Conservation (phyloP, 495 filamentous ascomycete genomes). For the Tuber magnatum region DNA sequence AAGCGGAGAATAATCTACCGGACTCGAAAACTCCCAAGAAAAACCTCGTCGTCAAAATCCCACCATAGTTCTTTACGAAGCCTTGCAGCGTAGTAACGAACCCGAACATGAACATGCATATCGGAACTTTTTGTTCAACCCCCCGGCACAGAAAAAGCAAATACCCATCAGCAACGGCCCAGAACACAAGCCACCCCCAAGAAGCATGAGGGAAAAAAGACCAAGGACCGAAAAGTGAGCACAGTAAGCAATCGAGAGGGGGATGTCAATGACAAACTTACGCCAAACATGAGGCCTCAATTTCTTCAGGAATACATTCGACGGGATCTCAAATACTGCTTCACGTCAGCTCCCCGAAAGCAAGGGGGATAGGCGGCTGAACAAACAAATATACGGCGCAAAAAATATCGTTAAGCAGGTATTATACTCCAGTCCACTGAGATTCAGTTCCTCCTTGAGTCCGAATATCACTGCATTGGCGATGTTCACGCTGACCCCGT, state of each 20-base stretch:
- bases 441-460: slow-evolving; percentile 57
- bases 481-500: slow-evolving; percentile 24
- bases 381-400: slow-evolving; percentile 78
- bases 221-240: background rate
- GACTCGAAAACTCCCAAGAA: slow-evolving; percentile 83
- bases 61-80: slow-evolving; percentile 66
- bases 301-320: slow-evolving; percentile 77
- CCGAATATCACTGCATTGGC: slow-evolving; percentile 58
- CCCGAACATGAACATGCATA: slow-evolving; percentile 80
- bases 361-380: slow-evolving; percentile 11
- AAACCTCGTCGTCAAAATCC: slow-evolving; percentile 74
- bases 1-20: slow-evolving; percentile 60
- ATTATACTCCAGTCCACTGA: slow-evolving; percentile 62
- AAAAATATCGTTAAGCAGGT: slow-evolving; percentile 83
- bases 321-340: slow-evolving; percentile 57
- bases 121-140: slow-evolving; percentile 31
- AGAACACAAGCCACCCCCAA: background rate
- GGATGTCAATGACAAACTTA: slow-evolving; percentile 27
- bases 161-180: background rate
- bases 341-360: slow-evolving; percentile 3
- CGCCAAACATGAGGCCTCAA: slow-evolving; percentile 75
- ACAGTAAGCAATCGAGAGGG: background rate
- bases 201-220: background rate
- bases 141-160: background rate
- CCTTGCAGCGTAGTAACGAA: slow-evolving; percentile 71